These are phyloP conservation scores for Monilinia vaccinii-corymbosi DNA, from an alignment of 2,329 filamentous ascomycete genomes.

Conservation along the genomic window DNA sequence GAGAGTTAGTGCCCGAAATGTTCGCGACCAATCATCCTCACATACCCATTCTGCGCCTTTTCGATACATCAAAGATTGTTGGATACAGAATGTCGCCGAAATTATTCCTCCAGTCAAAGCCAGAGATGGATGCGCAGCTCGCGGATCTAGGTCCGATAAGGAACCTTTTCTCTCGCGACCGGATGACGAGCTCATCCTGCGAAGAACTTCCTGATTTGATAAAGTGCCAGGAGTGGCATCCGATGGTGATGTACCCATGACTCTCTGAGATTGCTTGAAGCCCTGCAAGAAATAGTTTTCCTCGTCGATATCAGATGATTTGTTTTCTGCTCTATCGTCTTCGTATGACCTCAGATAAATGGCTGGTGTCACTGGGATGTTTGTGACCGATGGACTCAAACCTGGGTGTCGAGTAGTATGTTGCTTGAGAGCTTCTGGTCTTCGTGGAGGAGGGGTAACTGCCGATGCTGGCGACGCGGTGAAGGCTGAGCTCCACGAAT, in stretches of 20 bases:
- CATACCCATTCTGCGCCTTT: conserved; percentile 54
- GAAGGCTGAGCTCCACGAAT: conserved; percentile 4
- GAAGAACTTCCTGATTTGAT: conserved; percentile 35
- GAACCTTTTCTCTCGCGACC: conserved; percentile 32
- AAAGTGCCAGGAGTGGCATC: conserved; percentile 29
- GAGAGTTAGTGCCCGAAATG: conserved; percentile 15
- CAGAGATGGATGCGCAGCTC: conserved; percentile 46
- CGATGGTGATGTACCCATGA: conserved; percentile 24
- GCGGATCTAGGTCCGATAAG: conserved; percentile 43
- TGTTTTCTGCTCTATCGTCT: conserved; percentile 6
- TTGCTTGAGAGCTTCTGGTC: conserved; percentile 7
- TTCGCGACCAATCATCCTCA: conserved; percentile 8
- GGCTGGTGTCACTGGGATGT: conserved; percentile 28
- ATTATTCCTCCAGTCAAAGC: conserved; percentile 56
- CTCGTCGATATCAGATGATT: neutral
- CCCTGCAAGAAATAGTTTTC: conserved; percentile 23
- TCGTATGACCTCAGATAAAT: conserved; percentile 20
- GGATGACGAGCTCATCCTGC: conserved; percentile 34
- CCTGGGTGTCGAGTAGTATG: conserved; percentile 24
- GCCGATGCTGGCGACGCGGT: neutral
- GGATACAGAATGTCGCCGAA: conserved; percentile 56
- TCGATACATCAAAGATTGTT: conserved; percentile 49
- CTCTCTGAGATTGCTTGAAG: conserved; percentile 11
- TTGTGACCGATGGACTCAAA: conserved; percentile 20
- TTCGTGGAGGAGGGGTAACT: neutral